Base-by-base conservation (phyloP, 225 moss, liverwort and hornwort species). In the Physcomitrium patens region DNA sequence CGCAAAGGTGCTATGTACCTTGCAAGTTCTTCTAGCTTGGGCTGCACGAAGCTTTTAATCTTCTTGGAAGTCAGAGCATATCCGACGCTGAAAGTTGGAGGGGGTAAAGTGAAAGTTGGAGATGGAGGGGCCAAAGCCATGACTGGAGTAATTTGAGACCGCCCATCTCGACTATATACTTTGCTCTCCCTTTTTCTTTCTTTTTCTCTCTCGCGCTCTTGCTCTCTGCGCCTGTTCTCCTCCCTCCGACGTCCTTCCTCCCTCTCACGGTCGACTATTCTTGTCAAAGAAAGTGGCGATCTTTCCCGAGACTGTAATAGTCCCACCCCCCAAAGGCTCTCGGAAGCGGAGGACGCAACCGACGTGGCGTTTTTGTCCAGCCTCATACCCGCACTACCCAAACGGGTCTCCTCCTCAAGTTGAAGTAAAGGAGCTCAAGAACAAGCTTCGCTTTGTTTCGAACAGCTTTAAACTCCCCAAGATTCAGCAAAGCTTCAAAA, bases 301-400 rank as follows among this genome's bases (percentile, higher is more conserved):
- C 81, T 78, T 61, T 84, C 86, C 27, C 78, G 78, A 64, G 84
- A 57, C 67, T 84, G 81, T 5, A 87, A 46, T 63, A 67, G 54
- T 44, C 87, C 84, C 73, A 84, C 73, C 26, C 77, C 84, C 87
- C 87, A 84, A 5, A 81, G 76, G 70, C 87, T 87, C 62, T 84
- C 84, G 20, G 81, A 81, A 46, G 81, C 58, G 57, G 81, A 76
- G 70, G 87, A 81, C 70, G 86, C 84, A 73, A 87, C 77, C 73
- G 84, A 61, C 69, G 79, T 74, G 79, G 73, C 67, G 71, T 87
- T 83, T 66, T 65, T 76, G 69, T 87, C 78, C 58, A 81, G 62
- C 84, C 84, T 87, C 87, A 87, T 87, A 63, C 76, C 81, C 78
- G 44, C 80, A 57, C 20, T 46, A 61, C 57, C 64, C 52, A 63